Conservation (phyloP, 2,329 filamentous ascomycete genomes). For the Sordariomycetes sp. region DNA sequence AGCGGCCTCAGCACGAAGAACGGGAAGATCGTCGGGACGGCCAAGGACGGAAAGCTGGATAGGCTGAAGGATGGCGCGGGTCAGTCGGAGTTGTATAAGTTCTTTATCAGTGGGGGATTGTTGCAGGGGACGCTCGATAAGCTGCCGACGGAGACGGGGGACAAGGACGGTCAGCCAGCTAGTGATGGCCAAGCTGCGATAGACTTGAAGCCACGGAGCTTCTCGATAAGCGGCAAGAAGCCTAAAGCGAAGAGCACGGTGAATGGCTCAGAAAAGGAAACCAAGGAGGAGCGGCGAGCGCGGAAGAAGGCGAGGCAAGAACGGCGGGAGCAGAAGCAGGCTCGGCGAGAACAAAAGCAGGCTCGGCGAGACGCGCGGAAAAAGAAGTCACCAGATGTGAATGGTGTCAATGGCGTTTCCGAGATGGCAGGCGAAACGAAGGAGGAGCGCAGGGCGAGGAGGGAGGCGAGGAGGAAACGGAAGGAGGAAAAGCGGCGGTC, state of each 20-base stretch:
- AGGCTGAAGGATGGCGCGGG: conserved; percentile 37
- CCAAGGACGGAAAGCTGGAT: conserved; percentile 39
- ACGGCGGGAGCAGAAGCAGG: conserved; percentile 11
- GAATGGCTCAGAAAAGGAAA: conserved; percentile 16
- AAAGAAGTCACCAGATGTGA: conserved; percentile 10
- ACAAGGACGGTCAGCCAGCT: background rate
- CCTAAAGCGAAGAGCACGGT: conserved; percentile 6
- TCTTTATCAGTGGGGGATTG: conserved; percentile 72
- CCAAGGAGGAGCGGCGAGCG: conserved; percentile 27
- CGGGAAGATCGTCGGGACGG: conserved; percentile 41
- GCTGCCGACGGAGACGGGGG: background rate
- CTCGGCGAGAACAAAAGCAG: conserved; percentile 9
- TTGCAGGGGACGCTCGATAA: conserved; percentile 55
- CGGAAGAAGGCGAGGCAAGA: conserved; percentile 18
- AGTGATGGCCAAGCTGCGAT: background rate
- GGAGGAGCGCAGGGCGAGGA: conserved; percentile 13
- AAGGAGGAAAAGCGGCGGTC: conserved; percentile 30
- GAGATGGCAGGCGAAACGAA: conserved; percentile 12
- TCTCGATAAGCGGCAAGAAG: background rate
- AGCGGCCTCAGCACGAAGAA: conserved; percentile 58
- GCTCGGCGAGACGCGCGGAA: background rate
- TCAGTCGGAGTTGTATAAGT: conserved; percentile 61
- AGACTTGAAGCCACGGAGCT: background rate
- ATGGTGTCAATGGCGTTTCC: background rate
- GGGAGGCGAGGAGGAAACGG: conserved; percentile 12